Base-by-base conservation (phyloP, 441 rosid species). In the Jatropha multifida region DNA sequence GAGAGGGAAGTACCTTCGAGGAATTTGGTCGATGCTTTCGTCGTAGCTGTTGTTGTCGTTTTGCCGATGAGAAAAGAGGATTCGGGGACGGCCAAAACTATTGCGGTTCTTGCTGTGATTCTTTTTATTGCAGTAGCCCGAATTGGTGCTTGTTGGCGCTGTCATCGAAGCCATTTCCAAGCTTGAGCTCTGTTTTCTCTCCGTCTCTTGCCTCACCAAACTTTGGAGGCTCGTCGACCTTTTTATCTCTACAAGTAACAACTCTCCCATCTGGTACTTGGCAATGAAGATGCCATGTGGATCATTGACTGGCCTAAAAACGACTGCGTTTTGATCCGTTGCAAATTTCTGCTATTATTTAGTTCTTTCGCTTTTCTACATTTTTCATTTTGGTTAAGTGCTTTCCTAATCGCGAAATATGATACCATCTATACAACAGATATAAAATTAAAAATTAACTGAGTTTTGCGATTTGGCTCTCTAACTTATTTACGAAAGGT, bases 111-210 rank as follows among this genome's bases (percentile, higher is more conserved):
- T 71, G 65, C 59, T 72, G 75, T 26, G 59, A 60, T 62, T 60
- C 81, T 17, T 54, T 54, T 65, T 73, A 61, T 61, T 59, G 15
- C 51, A 66, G 20, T 65, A 73, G 82, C 74, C 49, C 20, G 27
- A 37, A 52, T 52, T 77, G 44, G 77, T 63, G 62, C 76, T 80
- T 37, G 49, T 79, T 49, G 89, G 83, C 60, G 89, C 81, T 72
- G 88, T 88, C 85, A 88, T 85, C 12, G 88, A 87, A 82, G 89
- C 90, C 95, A 92, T 92, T 74, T 69, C 37, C 6, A 17, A 61
- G 55, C 69, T 48, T 41, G 7, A 13, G 78, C 68, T 52, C 51
- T 63, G 7, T 15, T 13, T 7, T 52, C 15, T 61, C 0, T 27
- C 2, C 12, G 1, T 18, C 58, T 6, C 58, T 54, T 8, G 20